A percentile compares a stretch with the other conserved stretches of the same genome.
These are phyloP conservation scores for Pisolithus tinctorius DNA, from an alignment of 768 basidiomycete genomes.

Conservation along the genomic window DNA sequence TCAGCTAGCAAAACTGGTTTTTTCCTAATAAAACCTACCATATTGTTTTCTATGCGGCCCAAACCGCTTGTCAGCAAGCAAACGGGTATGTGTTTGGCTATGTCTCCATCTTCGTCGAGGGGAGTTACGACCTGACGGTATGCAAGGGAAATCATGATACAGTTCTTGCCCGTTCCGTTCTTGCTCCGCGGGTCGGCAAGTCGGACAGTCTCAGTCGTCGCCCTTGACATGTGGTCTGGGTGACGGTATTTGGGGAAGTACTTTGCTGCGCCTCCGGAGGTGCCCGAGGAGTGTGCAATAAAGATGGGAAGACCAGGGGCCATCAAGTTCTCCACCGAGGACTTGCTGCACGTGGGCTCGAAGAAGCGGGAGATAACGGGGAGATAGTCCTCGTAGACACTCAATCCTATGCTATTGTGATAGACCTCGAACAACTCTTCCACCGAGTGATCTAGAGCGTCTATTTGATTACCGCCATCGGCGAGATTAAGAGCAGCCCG, in stretches of 20 bases:
- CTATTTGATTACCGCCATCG: background rate
- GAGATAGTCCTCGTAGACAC: constrained; percentile 11
- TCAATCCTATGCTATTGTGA: constrained; percentile 12
- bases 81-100: constrained; percentile 9
- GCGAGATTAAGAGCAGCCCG: constrained; percentile 4
- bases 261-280: constrained; percentile 11
- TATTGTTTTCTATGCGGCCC: constrained; percentile 14
- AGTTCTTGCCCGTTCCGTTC: constrained; percentile 9
- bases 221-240: constrained; percentile 14
- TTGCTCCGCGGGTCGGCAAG: constrained; percentile 4
- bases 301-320: constrained; percentile 15
- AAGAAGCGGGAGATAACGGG: constrained; percentile 15
- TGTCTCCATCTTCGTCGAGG: constrained; percentile 4
- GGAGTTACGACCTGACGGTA: constrained; percentile 8
- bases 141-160: constrained; percentile 17
- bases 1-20: background rate
- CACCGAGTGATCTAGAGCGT: background rate
- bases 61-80: constrained; percentile 17
- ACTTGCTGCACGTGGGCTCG: constrained; percentile 14
- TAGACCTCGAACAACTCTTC: constrained; percentile 5
- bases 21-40: constrained; percentile 3
- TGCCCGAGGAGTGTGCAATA: constrained; percentile 16
- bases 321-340: constrained; percentile 17
- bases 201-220: constrained; percentile 6
- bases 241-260: constrained; percentile 17